Evolutionary conservation across 176 grass and related monocot species (phyloP).

Genomic region (Rhipidocladum racemiflorum): DNA sequence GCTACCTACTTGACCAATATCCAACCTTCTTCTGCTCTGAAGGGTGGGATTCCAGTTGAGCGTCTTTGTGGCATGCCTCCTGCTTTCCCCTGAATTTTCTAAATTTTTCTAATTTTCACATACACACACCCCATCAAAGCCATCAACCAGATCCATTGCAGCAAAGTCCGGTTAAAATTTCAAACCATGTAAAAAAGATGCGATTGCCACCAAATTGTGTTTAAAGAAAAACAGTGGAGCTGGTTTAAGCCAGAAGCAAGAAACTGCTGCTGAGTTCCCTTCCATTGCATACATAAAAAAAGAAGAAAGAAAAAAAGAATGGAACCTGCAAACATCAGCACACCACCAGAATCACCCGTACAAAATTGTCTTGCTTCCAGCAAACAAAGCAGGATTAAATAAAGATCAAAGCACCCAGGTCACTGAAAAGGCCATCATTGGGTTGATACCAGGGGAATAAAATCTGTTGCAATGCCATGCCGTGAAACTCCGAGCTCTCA

Average conservation of each 20-base stretch:
- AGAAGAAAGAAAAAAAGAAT: no score
- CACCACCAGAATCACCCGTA: slow-evolving; percentile 24
- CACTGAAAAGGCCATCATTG: slow-evolving; percentile 2
- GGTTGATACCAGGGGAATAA: slow-evolving; percentile 7
- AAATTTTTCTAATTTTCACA: no score
- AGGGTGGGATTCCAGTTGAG: no score
- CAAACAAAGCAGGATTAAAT: neutral
- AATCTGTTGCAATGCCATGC: neutral
- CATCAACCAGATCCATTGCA: neutral
- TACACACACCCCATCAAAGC: no score
- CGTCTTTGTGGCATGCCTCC: no score
- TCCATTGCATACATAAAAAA: neutral
- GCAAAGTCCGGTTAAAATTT: neutral
- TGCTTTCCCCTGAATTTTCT: no score
- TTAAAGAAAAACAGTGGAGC: neutral
- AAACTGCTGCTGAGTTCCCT: neutral
- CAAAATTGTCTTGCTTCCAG: neutral
- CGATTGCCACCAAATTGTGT: neutral
- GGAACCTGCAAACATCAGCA: neutral
- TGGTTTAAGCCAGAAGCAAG: neutral
- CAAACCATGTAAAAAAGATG: neutral
- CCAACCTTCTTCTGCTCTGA: no score
- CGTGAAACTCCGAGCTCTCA: slow-evolving; percentile 3
- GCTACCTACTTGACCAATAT: no score
- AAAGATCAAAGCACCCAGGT: slow-evolving; percentile 20